Conservation (phyloP, 169 alveolate genomes). For the Perkinsus olseni region DNA sequence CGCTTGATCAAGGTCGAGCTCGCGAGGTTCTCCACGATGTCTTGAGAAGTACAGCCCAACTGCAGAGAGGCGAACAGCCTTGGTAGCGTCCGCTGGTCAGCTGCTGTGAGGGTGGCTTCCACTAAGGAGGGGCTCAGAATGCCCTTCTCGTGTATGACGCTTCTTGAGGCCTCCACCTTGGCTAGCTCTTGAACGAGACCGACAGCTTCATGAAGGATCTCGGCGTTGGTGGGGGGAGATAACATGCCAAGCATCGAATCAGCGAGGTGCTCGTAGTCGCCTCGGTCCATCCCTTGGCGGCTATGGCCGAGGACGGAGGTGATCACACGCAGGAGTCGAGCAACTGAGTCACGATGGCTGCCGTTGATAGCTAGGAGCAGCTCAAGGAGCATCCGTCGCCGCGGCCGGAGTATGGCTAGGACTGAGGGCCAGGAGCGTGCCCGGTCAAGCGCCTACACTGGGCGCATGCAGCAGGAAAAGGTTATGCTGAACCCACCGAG, state of each 20-base stretch:
- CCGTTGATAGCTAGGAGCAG: not conserved
- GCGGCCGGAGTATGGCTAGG: not conserved
- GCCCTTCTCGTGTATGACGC: not conserved
- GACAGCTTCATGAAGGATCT: not conserved
- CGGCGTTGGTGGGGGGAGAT: not conserved
- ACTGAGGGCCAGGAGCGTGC: not conserved
- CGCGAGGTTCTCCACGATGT: not conserved
- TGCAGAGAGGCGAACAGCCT: not conserved
- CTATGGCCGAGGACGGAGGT: not conserved
- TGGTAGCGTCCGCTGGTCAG: not conserved
- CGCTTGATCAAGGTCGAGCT: not conserved
- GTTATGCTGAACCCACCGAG: not conserved
- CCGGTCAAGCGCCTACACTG: not conserved
- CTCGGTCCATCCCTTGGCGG: not conserved
- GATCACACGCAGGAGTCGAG: not conserved
- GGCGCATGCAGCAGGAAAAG: not conserved
- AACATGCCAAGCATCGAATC: not conserved
- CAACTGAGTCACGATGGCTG: not conserved
- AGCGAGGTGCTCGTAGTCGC: not conserved
- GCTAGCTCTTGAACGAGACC: not conserved
- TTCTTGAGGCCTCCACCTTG: not conserved
- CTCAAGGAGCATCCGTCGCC: not conserved
- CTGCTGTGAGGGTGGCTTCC: not conserved
- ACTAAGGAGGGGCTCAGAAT: not conserved
- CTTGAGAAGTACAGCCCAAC: not conserved